These are phyloP conservation scores for Trametes sp. DNA, from an alignment of 1,284 basidiomycete genomes.

Conservation along the genomic window DNA sequence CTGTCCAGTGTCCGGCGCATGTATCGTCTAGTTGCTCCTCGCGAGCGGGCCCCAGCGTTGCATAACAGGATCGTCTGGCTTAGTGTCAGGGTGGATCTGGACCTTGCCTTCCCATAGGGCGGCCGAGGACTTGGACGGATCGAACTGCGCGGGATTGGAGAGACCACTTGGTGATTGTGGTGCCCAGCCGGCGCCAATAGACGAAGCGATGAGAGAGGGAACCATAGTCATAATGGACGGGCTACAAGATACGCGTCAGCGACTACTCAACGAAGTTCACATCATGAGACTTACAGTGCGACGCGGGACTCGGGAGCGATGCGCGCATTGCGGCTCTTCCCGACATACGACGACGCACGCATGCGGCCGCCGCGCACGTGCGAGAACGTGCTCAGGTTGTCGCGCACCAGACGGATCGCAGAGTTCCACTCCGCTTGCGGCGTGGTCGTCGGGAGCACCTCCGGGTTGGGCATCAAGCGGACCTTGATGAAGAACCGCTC, in stretches of 20 bases:
- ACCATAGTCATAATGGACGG: slow-evolving; percentile 87
- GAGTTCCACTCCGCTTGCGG: slow-evolving; percentile 77
- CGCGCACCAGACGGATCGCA: slow-evolving; percentile 79
- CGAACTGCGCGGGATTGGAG: slow-evolving; percentile 76
- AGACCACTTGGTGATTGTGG: slow-evolving; percentile 64
- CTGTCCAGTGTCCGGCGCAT: slow-evolving; percentile 19
- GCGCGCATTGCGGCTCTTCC: slow-evolving; percentile 73
- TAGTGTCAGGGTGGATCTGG: slow-evolving; percentile 88
- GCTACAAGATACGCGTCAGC: slow-evolving; percentile 39
- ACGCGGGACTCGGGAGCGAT: slow-evolving; percentile 54
- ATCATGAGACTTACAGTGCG: slow-evolving; percentile 42
- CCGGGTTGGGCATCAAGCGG: slow-evolving; percentile 73
- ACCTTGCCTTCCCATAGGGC: slow-evolving; percentile 84
- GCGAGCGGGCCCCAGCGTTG: slow-evolving; percentile 47
- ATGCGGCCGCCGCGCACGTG: slow-evolving; percentile 88
- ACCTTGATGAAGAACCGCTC: slow-evolving; percentile 74
- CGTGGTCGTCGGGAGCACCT: slow-evolving; percentile 69
- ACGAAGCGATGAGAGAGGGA: slow-evolving; percentile 85
- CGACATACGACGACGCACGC: slow-evolving; percentile 83
- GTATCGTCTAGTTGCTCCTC: slow-evolving; percentile 23
- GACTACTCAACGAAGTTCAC: slow-evolving; percentile 18
- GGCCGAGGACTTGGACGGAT: slow-evolving; percentile 82
- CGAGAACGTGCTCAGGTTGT: slow-evolving; percentile 85
- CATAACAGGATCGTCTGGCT: slow-evolving; percentile 54
- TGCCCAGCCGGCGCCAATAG: slow-evolving; percentile 83